Conservation (phyloP, 2,329 filamentous ascomycete genomes). For the Trichophyton benhamiae region DNA sequence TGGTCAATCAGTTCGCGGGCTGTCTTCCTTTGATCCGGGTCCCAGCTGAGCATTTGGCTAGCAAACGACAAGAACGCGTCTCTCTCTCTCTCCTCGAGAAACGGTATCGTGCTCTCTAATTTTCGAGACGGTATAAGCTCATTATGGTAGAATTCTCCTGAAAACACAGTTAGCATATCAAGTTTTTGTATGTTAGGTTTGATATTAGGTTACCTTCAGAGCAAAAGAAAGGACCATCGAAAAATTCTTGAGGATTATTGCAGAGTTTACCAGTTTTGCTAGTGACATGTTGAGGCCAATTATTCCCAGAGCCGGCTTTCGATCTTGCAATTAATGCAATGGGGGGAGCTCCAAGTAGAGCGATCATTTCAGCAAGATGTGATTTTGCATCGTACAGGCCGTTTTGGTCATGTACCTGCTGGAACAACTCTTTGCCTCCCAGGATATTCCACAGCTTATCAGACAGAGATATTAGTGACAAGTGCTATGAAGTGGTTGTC, state of each 20-base stretch:
- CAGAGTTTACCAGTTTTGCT: conserved; percentile 12
- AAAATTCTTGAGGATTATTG: background rate
- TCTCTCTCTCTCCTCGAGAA: conserved; percentile 21
- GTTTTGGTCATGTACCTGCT: background rate
- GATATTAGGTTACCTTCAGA: background rate
- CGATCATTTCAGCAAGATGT: conserved; percentile 19
- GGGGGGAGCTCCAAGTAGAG: conserved; percentile 12
- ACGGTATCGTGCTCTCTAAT: conserved; percentile 17
- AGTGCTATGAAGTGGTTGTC: background rate
- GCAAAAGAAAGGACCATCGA: background rate
- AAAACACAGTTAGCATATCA: conserved; percentile 9
- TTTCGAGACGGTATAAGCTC: conserved; percentile 17
- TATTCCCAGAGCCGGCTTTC: conserved; percentile 31
- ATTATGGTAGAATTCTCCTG: conserved; percentile 7
- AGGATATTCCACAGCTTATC: conserved; percentile 9
- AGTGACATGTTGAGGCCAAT: conserved; percentile 26
- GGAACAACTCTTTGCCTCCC: conserved; percentile 1
- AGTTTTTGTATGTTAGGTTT: background rate
- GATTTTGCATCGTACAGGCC: conserved; percentile 11
- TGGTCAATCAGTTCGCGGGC: conserved; percentile 27
- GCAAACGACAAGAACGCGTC: conserved; percentile 24
- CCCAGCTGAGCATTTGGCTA: conserved; percentile 16
- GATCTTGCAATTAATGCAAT: conserved; percentile 21
- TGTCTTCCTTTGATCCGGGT: conserved; percentile 25
- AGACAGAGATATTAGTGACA: background rate